Percentiles rank a stretch among this genome's conserved stretches.
Conservation (phyloP, 2,329 filamentous ascomycete species). For the Elsinoe australis region DNA sequence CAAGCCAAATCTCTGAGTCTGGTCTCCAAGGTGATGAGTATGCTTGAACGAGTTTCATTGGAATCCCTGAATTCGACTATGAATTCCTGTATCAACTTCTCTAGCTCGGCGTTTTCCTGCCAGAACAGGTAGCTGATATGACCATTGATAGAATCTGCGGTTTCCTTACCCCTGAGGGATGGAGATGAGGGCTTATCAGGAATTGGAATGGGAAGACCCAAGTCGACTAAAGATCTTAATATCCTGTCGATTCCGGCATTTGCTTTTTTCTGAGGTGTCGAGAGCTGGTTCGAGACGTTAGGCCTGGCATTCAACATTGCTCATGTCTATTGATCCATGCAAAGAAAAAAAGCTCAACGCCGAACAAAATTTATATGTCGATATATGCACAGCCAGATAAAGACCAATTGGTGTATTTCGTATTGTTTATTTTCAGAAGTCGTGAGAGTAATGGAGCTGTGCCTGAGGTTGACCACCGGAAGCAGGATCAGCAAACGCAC, state of each 20-base stretch:
- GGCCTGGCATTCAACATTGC: not conserved
- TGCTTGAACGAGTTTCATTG: not conserved
- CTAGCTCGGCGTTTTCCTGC: constrained; percentile 15
- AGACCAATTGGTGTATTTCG: no score
- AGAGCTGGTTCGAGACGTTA: not conserved
- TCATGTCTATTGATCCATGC: not conserved
- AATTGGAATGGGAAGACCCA: constrained; percentile 13
- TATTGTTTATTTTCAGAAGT: no score
- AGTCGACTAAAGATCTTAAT: constrained; percentile 10
- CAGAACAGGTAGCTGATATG: constrained; percentile 20
- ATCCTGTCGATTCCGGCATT: constrained; percentile 18
- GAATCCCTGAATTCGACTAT: not conserved
- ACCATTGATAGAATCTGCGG: constrained; percentile 10
- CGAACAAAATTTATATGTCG: not conserved
- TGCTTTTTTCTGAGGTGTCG: constrained; percentile 15
- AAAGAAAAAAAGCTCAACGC: not conserved
- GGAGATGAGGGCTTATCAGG: constrained; percentile 16
- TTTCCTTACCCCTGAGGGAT: not conserved
- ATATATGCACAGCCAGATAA: not conserved
- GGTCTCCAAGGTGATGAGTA: not conserved
- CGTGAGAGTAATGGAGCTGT: no score
- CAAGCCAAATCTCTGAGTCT: constrained; percentile 6
- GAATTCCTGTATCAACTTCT: constrained; percentile 17
- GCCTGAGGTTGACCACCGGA: constrained; percentile 11
- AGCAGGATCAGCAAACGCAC: constrained; percentile 12